Evolutionary conservation across 768 basidiomycete species (phyloP).

Genomic region (Mycena rebaudengoi): DNA sequence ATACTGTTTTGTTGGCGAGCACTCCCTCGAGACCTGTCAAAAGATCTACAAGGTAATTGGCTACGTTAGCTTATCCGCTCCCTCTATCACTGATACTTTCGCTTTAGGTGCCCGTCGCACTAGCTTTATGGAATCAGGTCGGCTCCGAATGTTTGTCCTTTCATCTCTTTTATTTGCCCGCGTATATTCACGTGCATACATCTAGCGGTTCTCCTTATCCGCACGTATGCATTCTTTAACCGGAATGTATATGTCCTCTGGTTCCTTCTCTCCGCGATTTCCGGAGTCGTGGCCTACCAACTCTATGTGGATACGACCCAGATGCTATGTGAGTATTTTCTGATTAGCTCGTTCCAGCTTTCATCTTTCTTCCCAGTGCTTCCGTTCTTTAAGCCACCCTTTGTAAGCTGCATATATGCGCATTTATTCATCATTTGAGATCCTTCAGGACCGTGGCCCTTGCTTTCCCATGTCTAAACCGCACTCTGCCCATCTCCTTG

Average conservation of each 20-base stretch:
- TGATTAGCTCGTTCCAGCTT: not conserved
- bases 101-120: constrained; percentile 75
- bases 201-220: constrained; percentile 79
- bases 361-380: constrained; percentile 53
- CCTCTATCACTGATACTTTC: constrained; percentile 2
- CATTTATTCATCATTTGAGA: constrained; percentile 12
- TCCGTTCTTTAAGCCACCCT: constrained; percentile 70
- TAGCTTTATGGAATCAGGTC: constrained; percentile 91
- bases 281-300: constrained; percentile 82
- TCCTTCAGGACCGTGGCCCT: constrained; percentile 60
- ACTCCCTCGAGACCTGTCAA: constrained; percentile 68
- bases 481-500: constrained; percentile 83
- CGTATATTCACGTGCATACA: constrained; percentile 28
- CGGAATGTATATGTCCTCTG: constrained; percentile 73
- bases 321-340: constrained; percentile 68
- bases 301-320: constrained; percentile 81
- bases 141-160: constrained; percentile 69
- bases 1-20: constrained; percentile 78
- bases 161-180: constrained; percentile 11
- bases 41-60: constrained; percentile 73
- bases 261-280: constrained; percentile 69
- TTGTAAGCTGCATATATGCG: constrained; percentile 47
- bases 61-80: constrained; percentile 7
- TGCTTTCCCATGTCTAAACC: constrained; percentile 86
- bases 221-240: constrained; percentile 89